Conservation (phyloP, 495 filamentous ascomycete genomes). For the Hyaloscypha bicolor region DNA sequence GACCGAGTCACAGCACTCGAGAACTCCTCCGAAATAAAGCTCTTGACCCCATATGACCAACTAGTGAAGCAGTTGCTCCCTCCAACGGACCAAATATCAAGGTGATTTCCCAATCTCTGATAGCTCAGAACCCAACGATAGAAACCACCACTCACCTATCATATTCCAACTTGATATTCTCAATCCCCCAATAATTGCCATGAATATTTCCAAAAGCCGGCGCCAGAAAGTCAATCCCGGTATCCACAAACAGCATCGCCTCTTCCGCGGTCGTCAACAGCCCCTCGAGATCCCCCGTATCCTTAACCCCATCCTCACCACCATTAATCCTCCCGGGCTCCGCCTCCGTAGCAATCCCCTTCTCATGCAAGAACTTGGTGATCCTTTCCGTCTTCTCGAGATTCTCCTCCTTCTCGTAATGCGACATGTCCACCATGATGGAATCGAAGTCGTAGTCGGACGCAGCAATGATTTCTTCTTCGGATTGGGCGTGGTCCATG, state of each 20-base stretch:
- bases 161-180: slow-evolving; percentile 33
- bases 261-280: slow-evolving; percentile 65
- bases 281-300: slow-evolving; percentile 63
- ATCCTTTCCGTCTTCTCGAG: slow-evolving; percentile 59
- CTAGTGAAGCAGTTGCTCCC: background rate
- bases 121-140: background rate
- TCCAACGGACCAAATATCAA: background rate
- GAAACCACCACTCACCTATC: slow-evolving; percentile 20
- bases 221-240: slow-evolving; percentile 68
- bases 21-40: background rate
- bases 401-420: slow-evolving; percentile 70
- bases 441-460: slow-evolving; percentile 60
- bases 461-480: slow-evolving; percentile 65
- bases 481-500: slow-evolving; percentile 75
- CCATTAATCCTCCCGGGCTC: slow-evolving; percentile 71
- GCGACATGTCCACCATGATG: slow-evolving; percentile 68
- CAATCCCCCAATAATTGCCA: slow-evolving; percentile 59
- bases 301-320: slow-evolving; percentile 67
- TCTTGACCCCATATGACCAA: background rate
- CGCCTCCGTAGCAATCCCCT: slow-evolving; percentile 66
- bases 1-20: background rate
- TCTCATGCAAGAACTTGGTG: slow-evolving; percentile 56
- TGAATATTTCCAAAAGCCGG: slow-evolving; percentile 75
- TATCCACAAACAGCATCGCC: slow-evolving; percentile 61
- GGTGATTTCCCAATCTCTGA: background rate